Conservation (phyloP, 2,329 filamentous ascomycete genomes). For the Fusarium sp. region DNA sequence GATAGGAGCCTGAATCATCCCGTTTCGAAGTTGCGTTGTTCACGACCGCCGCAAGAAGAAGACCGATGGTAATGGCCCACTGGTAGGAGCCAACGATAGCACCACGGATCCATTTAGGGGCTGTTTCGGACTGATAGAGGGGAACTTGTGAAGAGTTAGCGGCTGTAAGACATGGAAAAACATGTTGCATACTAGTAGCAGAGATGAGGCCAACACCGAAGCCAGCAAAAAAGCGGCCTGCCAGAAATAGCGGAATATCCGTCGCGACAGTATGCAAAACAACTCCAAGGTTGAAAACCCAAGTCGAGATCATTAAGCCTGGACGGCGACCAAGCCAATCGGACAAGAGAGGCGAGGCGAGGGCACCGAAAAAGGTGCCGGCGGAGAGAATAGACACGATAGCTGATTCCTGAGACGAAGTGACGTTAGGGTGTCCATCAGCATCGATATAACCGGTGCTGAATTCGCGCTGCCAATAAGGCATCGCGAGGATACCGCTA, state of each 20-base stretch:
- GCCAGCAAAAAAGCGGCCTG: slow-evolving; percentile 78
- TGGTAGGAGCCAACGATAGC: slow-evolving; percentile 78
- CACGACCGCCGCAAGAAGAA: slow-evolving; percentile 72
- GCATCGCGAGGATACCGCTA: slow-evolving; percentile 53
- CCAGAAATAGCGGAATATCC: slow-evolving; percentile 70
- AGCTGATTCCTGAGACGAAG: slow-evolving; percentile 65
- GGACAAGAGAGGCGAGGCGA: slow-evolving; percentile 69
- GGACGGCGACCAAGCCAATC: slow-evolving; percentile 72
- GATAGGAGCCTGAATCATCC: slow-evolving; percentile 66
- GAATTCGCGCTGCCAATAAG: slow-evolving; percentile 57
- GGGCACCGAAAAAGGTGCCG: slow-evolving; percentile 79
- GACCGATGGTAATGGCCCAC: slow-evolving; percentile 74
- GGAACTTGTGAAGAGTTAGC: slow-evolving; percentile 59
- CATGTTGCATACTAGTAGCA: slow-evolving; percentile 59
- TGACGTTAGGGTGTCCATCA: slow-evolving; percentile 47
- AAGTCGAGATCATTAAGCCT: slow-evolving; percentile 68
- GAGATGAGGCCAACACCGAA: slow-evolving; percentile 78
- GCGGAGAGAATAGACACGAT: slow-evolving; percentile 80
- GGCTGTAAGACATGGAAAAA: rapidly evolving
- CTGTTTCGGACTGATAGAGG: slow-evolving; percentile 76
- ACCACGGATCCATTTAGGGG: slow-evolving; percentile 78
- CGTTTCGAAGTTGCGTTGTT: slow-evolving; percentile 69
- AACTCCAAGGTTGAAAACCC: slow-evolving; percentile 74
- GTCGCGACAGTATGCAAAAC: slow-evolving; percentile 71
- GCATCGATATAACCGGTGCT: slow-evolving; percentile 43